These are phyloP conservation scores for Mucor saturninus DNA, from an alignment of 371 early-diverging fungal species.

Conservation along the genomic window DNA sequence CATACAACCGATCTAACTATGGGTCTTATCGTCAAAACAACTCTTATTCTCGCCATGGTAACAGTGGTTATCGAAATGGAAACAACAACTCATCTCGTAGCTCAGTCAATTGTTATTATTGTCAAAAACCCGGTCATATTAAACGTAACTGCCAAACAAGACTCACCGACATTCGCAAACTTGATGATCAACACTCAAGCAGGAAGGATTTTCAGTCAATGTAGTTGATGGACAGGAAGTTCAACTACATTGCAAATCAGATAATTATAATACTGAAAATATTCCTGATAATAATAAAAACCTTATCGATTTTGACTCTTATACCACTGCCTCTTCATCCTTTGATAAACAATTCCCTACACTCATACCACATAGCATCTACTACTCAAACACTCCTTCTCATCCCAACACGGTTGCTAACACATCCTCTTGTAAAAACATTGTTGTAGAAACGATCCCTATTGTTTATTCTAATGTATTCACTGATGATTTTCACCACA, in stretches of 20 bases:
- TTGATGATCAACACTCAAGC: constrained; percentile 5
- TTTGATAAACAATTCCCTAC: not conserved
- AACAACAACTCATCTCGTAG: not conserved
- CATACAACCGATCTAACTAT: not conserved
- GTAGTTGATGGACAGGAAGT: constrained; percentile 2
- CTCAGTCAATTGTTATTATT: not conserved
- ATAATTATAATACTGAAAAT: too few relatives aligned
- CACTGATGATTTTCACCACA: not conserved
- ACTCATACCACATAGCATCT: too few relatives aligned
- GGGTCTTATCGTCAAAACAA: not conserved
- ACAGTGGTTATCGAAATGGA: not conserved
- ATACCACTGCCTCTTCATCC: not conserved
- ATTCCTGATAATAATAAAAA: constrained; percentile 1
- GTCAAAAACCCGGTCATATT: constrained; percentile 1
- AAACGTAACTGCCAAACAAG: not conserved
- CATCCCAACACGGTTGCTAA: too few relatives aligned
- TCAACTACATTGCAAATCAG: too few relatives aligned
- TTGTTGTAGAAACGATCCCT: too few relatives aligned
- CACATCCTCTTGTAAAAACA: too few relatives aligned
- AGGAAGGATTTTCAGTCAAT: constrained; percentile 2
- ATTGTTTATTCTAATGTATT: not conserved
- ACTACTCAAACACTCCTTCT: too few relatives aligned
- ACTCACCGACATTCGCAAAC: not conserved
- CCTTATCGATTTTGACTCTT: constrained; percentile 5
- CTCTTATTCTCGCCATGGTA: not conserved